Evolutionary conservation across 2,329 filamentous ascomycete species (phyloP).

Genomic region (Fusarium pilosicola): DNA sequence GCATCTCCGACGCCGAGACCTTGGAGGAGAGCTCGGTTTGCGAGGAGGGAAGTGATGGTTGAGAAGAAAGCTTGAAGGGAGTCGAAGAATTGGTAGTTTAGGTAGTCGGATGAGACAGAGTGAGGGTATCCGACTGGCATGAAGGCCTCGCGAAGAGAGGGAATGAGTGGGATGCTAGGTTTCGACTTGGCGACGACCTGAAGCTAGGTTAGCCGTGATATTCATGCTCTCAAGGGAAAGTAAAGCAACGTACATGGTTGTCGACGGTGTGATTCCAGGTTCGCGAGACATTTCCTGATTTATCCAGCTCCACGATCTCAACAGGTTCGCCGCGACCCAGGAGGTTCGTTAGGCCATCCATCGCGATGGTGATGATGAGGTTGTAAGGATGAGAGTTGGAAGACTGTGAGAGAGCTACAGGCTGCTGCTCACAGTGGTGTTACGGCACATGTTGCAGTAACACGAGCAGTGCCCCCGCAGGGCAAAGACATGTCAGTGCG

Average conservation of each 20-base stretch:
- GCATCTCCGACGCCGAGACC: conserved; percentile 85
- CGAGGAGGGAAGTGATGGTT: conserved; percentile 81
- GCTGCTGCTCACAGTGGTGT: not conserved
- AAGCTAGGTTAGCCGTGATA: not conserved
- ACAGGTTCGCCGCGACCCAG: conserved; percentile 42
- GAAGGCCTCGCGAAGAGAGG: conserved; percentile 65
- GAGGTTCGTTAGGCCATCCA: conserved; percentile 36
- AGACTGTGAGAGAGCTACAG: not conserved
- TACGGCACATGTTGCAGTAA: not conserved
- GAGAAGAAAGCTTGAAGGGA: conserved; percentile 87
- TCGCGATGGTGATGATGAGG: conserved; percentile 12
- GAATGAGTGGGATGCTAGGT: conserved; percentile 41
- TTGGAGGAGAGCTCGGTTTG: conserved; percentile 83
- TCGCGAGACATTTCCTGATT: conserved; percentile 49
- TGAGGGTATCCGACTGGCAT: conserved; percentile 89
- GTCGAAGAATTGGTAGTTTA: conserved; percentile 76
- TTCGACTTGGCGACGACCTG: conserved; percentile 40
- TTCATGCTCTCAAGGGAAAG: not conserved
- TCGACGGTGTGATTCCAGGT: conserved; percentile 48
- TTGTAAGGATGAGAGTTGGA: not conserved
- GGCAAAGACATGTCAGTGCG: not conserved
- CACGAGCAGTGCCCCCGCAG: conserved; percentile 17
- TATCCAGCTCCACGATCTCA: conserved; percentile 52
- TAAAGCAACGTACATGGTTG: conserved; percentile 34
- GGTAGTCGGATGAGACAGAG: conserved; percentile 86